Evolutionary conservation across 768 basidiomycete species (phyloP).

Genomic region (Amanita exitialis): DNA sequence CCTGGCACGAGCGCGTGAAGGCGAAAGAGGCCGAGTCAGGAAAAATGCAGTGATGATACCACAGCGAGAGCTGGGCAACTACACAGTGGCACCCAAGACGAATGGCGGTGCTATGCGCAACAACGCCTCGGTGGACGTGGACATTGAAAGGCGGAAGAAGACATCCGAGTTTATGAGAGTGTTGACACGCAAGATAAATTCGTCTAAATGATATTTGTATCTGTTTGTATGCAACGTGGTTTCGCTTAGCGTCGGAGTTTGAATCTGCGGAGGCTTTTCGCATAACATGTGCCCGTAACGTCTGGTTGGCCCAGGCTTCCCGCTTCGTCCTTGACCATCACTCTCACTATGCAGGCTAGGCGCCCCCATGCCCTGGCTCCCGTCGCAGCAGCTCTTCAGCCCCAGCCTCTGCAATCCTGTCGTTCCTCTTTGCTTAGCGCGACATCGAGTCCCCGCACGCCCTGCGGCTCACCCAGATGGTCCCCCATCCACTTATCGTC

Average conservation of each 20-base stretch:
- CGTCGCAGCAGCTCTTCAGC: constrained; percentile 56
- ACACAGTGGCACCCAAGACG: constrained; percentile 66
- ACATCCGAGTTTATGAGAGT: constrained; percentile 65
- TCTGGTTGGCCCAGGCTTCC: not conserved
- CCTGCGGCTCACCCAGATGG: constrained; percentile 44
- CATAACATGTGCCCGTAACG: constrained; percentile 1
- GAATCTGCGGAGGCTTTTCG: not conserved
- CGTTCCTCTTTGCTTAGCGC: constrained; percentile 41
- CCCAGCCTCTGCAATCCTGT: constrained; percentile 41
- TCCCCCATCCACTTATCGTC: constrained; percentile 42
- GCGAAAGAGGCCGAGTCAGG: constrained; percentile 58
- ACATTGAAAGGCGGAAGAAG: constrained; percentile 63
- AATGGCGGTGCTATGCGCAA: constrained; percentile 41
- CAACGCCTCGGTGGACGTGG: constrained; percentile 58
- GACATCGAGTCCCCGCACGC: constrained; percentile 47
- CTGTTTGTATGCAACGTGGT: constrained; percentile 2
- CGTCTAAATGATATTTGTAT: constrained; percentile 4
- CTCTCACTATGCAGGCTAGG: constrained; percentile 35
- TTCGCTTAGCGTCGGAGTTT: constrained; percentile 6
- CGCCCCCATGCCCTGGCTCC: constrained; percentile 38
- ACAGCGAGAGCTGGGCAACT: constrained; percentile 62
- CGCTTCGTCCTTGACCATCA: constrained; percentile 12
- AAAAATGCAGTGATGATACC: constrained; percentile 83
- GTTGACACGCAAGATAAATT: constrained; percentile 41
- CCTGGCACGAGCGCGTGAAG: constrained; percentile 53